Evolutionary conservation across 805 yeast genomes (phyloP), one percentile per base, ranked within the genome.

Genomic region (Cyberlindnera sargentensis): DNA sequence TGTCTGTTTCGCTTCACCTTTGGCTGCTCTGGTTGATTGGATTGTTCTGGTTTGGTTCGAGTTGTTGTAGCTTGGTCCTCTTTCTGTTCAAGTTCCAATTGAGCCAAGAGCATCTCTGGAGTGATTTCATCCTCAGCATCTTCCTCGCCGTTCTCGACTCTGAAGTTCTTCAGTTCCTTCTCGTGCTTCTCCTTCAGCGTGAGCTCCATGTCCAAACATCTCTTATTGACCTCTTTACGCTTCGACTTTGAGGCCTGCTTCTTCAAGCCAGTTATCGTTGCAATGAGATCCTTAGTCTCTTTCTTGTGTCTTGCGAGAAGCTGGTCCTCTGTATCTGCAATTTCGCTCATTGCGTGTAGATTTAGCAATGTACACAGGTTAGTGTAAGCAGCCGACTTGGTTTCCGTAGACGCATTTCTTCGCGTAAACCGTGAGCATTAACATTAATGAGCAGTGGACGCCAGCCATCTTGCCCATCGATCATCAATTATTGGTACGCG

Each of bases 211-310:
- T 71, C 76, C 34, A 68, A 68, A 52, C 90, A 81, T 54, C 76
- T 76, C 42, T 69, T 68, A 50, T 71, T 62, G 8, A 87, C 81
- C 47, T 77, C 78, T 60, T 83, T 84, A 52, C 84, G 75, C 40
- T 81, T 84, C 39, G 88, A 82, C 57, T 87, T 85, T 15, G 87
- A 78, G 3, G 91, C 90, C 62, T 82, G 91, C 55, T 86, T 86
- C 65, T 83, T 86, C 72, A 89, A 63, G 2, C 84, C 82, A 3
- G 95, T 87, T 29, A 79, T 69, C 29, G 75, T 72, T 8, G 84
- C 82, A 23, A 75, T 68, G 46, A 87, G 66, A 45, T 87, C 89
- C 48, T 79, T 73, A 43, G 61, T 62, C 60, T 88, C 95, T 55
- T 80, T 80, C 52, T 76, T 71, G 52, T 89, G 96, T 48, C 84